Evolutionary conservation across 1,284 basidiomycete species (phyloP).

Genomic region (Thelephora terrestris): DNA sequence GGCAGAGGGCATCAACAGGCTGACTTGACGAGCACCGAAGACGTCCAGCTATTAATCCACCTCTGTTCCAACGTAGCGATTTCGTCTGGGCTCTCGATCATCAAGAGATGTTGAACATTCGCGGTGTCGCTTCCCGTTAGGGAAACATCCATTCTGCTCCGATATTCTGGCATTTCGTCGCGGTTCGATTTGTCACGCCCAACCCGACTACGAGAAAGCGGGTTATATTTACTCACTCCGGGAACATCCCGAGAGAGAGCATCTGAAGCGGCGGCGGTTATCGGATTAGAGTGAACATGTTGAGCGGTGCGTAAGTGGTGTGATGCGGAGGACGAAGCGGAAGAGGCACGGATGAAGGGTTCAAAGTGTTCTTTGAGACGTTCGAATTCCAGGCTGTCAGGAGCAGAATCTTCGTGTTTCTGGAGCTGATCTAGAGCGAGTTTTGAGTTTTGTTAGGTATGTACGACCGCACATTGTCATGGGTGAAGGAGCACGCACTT

Average conservation of each 20-base stretch:
- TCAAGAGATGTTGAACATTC: slow-evolving; percentile 61
- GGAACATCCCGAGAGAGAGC: slow-evolving; percentile 75
- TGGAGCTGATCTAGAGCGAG: slow-evolving; percentile 68
- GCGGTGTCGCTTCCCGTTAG: slow-evolving; percentile 49
- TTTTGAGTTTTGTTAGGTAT: slow-evolving; percentile 1
- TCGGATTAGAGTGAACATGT: slow-evolving; percentile 63
- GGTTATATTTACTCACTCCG: slow-evolving; percentile 66
- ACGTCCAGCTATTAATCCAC: slow-evolving; percentile 76
- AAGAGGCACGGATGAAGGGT: slow-evolving; percentile 73
- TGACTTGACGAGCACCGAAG: slow-evolving; percentile 54
- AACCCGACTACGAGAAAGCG: slow-evolving; percentile 41
- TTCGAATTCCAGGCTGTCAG: slow-evolving; percentile 83
- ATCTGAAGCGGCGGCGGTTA: slow-evolving; percentile 78
- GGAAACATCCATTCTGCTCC: slow-evolving; percentile 53
- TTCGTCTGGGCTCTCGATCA: slow-evolving; percentile 49
- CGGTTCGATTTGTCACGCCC: slow-evolving; percentile 55
- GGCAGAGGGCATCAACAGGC: not conserved
- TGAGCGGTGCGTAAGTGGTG: slow-evolving; percentile 36
- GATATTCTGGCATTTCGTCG: slow-evolving; percentile 68
- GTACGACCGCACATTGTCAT: not conserved
- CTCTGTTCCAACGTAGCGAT: slow-evolving; percentile 70
- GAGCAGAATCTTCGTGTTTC: slow-evolving; percentile 76
- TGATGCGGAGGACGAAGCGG: slow-evolving; percentile 36
- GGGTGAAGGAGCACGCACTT: slow-evolving; percentile 36
- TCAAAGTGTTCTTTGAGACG: slow-evolving; percentile 92